phyloP scores from a whole-genome alignment of 495 filamentous ascomycete species.

The Penicillium atrosanguineum region DNA sequence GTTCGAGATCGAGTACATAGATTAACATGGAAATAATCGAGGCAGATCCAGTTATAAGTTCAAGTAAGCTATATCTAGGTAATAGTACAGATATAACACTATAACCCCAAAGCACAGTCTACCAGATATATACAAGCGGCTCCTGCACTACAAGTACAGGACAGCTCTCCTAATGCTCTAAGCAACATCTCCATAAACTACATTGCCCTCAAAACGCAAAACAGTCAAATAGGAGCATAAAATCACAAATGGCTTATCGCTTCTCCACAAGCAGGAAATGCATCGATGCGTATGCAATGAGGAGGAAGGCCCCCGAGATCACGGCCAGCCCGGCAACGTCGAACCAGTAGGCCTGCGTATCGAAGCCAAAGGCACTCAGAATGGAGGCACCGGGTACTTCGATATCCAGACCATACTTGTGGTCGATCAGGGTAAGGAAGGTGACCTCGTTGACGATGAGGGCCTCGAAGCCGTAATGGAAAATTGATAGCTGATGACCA shows the following conservation, averaged over 20 bases:
- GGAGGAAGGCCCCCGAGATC: conserved; percentile 78
- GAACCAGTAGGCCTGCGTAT: conserved; percentile 76
- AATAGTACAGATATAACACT: not conserved
- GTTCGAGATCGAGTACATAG: not conserved
- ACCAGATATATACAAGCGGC: not conserved
- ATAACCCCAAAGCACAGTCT: not conserved
- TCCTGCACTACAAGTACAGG: not conserved
- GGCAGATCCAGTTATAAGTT: not conserved
- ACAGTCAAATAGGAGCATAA: not conserved
- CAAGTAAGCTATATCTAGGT: too few relatives aligned
- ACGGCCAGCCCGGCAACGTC: conserved; percentile 80
- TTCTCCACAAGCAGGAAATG: conserved; percentile 92
- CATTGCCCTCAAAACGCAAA: not conserved
- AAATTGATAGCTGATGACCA: conserved; percentile 77
- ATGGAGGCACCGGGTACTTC: conserved; percentile 94
- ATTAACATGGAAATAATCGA: not conserved
- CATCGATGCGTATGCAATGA: conserved; percentile 90
- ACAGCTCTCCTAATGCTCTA: not conserved
- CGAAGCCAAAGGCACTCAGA: conserved; percentile 88
- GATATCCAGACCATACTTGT: conserved; percentile 94
- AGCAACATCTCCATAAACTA: not conserved
- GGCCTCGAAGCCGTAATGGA: conserved; percentile 96
- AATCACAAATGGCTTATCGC: conserved; percentile 49
- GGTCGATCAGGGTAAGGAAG: conserved; percentile 84
- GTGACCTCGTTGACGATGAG: conserved; percentile 97